Conservation (phyloP, 2,329 filamentous ascomycete species). For the Capronia americana region DNA sequence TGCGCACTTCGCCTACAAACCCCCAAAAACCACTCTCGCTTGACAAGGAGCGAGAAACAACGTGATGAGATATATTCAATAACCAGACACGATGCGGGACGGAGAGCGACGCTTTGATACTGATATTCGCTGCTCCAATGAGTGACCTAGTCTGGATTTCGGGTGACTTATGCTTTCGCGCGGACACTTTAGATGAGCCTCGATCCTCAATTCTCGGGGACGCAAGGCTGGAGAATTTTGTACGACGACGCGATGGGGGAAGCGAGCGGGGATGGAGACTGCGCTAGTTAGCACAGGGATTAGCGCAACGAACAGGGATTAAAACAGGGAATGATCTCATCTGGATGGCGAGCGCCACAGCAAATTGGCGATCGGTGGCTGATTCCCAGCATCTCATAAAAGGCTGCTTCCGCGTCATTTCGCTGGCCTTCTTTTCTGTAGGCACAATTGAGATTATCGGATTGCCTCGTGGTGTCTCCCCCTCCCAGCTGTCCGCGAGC, state of each 20-base stretch:
- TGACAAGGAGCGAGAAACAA: background rate
- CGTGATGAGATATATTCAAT: background rate
- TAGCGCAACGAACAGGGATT: constrained; percentile 1
- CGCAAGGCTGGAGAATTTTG: background rate
- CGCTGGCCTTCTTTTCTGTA: constrained; percentile 18
- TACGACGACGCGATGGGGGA: background rate
- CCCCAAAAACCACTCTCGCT: background rate
- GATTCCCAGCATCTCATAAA: constrained; percentile 26
- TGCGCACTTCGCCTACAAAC: background rate
- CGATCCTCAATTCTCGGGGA: background rate
- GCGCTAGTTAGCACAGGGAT: background rate
- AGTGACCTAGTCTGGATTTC: background rate
- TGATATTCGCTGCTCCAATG: background rate
- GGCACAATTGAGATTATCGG: constrained; percentile 29
- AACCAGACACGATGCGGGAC: background rate
- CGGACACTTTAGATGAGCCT: background rate
- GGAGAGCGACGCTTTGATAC: background rate
- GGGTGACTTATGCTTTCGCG: background rate
- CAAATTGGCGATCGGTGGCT: constrained; percentile 21
- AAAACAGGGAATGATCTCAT: constrained; percentile 33
- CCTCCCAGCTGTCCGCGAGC: constrained; percentile 13
- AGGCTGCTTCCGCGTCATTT: constrained; percentile 18
- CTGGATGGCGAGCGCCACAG: constrained; percentile 22
- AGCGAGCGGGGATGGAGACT: background rate
- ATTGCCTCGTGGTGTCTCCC: constrained; percentile 35